Conservation (phyloP, 441 rosid species). For the Euphorbia corollata region DNA sequence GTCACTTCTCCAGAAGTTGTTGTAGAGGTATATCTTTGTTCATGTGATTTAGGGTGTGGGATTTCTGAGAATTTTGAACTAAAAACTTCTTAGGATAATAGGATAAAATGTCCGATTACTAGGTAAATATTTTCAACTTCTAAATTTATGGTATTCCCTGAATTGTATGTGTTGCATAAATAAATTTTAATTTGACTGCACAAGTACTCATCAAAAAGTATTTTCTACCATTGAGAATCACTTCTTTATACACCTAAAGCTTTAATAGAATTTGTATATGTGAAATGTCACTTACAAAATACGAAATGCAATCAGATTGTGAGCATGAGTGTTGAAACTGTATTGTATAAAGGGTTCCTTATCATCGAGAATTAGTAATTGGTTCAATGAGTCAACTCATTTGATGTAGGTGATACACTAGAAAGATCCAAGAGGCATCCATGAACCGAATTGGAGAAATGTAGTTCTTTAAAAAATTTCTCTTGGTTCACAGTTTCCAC, state of each 20-base stretch:
- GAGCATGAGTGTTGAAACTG: background rate
- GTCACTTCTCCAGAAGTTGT: slow-evolving; percentile 42
- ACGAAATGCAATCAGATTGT: background rate
- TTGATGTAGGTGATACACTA: background rate
- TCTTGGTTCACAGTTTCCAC: background rate
- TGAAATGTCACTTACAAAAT: background rate
- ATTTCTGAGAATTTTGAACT: background rate
- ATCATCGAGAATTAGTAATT: background rate
- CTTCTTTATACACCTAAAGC: background rate
- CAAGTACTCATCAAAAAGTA: background rate
- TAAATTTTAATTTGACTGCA: background rate
- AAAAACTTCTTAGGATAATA: background rate
- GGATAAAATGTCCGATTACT: background rate
- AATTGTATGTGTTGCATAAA: background rate
- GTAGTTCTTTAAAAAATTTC: background rate
- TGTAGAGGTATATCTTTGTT: slow-evolving; percentile 36
- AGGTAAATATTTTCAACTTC: background rate
- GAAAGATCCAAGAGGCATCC: background rate
- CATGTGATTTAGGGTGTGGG: slow-evolving; percentile 7
- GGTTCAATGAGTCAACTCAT: background rate
- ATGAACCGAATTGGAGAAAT: background rate
- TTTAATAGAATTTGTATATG: background rate
- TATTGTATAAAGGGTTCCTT: background rate
- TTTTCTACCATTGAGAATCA: background rate
- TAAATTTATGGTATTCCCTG: background rate